These are phyloP conservation scores for Mortierella sp. DNA, from an alignment of 371 early-diverging fungal genomes.

Conservation along the genomic window DNA sequence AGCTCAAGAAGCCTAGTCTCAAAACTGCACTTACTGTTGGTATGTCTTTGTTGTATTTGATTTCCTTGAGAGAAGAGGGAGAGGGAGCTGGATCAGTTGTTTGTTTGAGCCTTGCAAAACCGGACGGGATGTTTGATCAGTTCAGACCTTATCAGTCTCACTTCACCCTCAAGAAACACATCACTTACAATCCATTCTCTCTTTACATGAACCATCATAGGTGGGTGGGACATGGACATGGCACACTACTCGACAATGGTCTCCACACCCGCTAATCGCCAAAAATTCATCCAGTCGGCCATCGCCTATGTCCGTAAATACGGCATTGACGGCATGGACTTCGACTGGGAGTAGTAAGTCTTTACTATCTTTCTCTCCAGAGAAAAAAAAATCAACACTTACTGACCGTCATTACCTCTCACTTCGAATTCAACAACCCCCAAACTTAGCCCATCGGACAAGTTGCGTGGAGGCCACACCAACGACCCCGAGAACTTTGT, in stretches of 20 bases:
- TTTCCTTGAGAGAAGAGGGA: neutral
- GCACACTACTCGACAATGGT: conserved; percentile 55
- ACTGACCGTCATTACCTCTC: neutral
- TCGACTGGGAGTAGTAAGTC: conserved; percentile 57
- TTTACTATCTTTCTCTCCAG: neutral
- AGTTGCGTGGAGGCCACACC: conserved; percentile 32
- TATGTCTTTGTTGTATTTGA: conserved; percentile 8
- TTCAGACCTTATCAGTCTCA: neutral
- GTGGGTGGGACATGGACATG: conserved; percentile 59
- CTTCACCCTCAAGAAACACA: neutral
- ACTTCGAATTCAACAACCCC: neutral
- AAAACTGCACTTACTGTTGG: conserved; percentile 41
- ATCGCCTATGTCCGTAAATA: conserved; percentile 36
- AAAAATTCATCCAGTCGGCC: conserved; percentile 53
- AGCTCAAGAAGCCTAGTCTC: conserved; percentile 41
- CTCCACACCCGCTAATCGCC: conserved; percentile 43
- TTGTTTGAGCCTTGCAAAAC: neutral
- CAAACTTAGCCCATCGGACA: conserved; percentile 33
- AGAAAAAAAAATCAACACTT: neutral
- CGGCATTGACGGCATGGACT: conserved; percentile 49
- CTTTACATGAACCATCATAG: conserved; percentile 11
- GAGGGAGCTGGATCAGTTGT: neutral
- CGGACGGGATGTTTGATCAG: neutral
- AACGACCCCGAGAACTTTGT: conserved; percentile 51
- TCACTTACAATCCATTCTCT: neutral